Conservation (phyloP, 371 early-diverging fungal genomes). For the Phascolomyces articulosus region DNA sequence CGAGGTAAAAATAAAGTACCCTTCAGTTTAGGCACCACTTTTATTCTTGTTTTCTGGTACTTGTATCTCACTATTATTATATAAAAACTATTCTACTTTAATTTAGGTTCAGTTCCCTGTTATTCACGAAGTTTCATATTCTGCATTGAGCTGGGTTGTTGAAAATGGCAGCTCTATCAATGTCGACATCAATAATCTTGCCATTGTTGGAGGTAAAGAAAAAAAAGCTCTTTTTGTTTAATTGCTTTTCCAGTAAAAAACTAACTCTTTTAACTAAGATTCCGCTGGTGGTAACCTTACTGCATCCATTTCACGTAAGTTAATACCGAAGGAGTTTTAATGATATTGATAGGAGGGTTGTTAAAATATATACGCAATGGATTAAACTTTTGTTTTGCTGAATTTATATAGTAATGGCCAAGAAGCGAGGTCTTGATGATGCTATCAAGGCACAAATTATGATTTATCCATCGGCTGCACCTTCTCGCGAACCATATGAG, state of each 20-base stretch:
- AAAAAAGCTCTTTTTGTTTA: too few relatives aligned
- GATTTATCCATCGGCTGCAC: slow-evolving; percentile 19
- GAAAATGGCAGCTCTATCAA: slow-evolving; percentile 14
- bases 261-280: background rate
- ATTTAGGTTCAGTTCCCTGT: slow-evolving; percentile 28
- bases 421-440: slow-evolving; percentile 18
- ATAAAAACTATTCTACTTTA: too few relatives aligned
- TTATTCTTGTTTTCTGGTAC: too few relatives aligned
- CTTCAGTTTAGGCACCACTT: too few relatives aligned
- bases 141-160: slow-evolving; percentile 20
- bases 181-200: slow-evolving; percentile 16
- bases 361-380: background rate
- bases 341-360: background rate
- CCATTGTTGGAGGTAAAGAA: slow-evolving; percentile 10
- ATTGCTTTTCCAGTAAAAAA: too few relatives aligned
- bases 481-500: background rate
- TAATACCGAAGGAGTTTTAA: background rate
- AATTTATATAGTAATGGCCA: slow-evolving; percentile 13
- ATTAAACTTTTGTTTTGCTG: background rate
- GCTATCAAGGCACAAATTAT: slow-evolving; percentile 23
- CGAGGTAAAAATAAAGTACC: too few relatives aligned
- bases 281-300: slow-evolving; percentile 21
- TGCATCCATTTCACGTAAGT: slow-evolving; percentile 4
- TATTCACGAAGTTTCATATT: slow-evolving; percentile 29
- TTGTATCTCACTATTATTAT: too few relatives aligned